phyloP scores from a whole-genome alignment of 805 yeast genomes.

The Kodamaea neixiangensis region DNA sequence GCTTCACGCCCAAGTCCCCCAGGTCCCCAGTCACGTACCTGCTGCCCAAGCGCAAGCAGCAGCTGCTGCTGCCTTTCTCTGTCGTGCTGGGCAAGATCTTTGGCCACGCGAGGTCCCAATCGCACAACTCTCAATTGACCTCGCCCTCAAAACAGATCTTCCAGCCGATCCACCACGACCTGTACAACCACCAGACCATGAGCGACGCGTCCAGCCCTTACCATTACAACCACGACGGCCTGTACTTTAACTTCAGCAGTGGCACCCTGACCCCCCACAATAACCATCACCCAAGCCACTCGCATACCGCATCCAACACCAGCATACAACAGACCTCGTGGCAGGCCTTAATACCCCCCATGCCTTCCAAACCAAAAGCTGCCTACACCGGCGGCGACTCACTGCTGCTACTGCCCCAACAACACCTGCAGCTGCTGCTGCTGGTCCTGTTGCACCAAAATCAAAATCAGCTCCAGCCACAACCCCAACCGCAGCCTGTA shows the following conservation, averaged over 20 bases:
- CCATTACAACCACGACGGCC: constrained; percentile 6
- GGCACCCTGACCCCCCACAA: constrained; percentile 2
- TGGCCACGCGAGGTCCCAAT: constrained; percentile 16
- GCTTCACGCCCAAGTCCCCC: constrained; percentile 3
- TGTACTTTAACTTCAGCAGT: constrained; percentile 2
- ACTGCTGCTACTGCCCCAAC: constrained; percentile 6
- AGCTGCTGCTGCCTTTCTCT: constrained; percentile 6
- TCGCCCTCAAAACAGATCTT: constrained; percentile 15
- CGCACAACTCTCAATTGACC: constrained; percentile 15
- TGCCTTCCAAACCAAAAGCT: constrained; percentile 24
- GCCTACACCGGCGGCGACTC: constrained; percentile 7
- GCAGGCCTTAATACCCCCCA: constrained; percentile 39
- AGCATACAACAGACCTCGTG: constrained; percentile 15
- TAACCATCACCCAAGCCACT: constrained; percentile 13
- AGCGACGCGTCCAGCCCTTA: constrained; percentile 5
- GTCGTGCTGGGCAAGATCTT: constrained; percentile 4
- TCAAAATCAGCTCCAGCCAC: not conserved
- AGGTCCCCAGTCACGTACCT: constrained; percentile 3
- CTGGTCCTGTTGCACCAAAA: constrained; percentile 3
- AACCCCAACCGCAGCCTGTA: not conserved
- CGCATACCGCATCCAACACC: not conserved
- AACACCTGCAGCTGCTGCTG: not conserved
- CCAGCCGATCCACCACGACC: constrained; percentile 18
- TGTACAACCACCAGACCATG: constrained; percentile 4
- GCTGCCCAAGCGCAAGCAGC: constrained; percentile 9